These are phyloP conservation scores for Ceratocystiopsis minuta DNA, from an alignment of 2,329 filamentous ascomycete genomes.

Conservation along the genomic window DNA sequence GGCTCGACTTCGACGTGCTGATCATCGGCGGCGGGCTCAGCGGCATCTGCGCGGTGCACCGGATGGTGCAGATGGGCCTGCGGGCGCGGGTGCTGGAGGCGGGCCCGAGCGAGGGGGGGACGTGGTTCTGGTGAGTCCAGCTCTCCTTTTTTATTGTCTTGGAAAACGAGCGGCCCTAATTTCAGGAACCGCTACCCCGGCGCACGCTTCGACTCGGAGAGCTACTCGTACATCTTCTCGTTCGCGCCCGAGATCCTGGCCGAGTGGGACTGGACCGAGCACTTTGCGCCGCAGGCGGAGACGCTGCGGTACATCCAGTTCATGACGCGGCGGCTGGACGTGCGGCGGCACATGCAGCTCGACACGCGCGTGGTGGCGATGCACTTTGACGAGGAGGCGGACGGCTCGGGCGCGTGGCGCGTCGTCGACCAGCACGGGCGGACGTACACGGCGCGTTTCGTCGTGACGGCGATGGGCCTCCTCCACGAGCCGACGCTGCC, in stretches of 20 bases:
- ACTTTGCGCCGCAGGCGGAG: conserved; percentile 22
- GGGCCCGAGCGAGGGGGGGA: too few relatives aligned
- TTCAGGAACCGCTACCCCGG: conserved; percentile 26
- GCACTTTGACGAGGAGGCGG: too few relatives aligned
- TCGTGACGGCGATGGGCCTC: conserved; percentile 29
- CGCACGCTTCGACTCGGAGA: conserved; percentile 21
- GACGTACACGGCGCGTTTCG: conserved; percentile 22
- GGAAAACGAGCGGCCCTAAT: too few relatives aligned
- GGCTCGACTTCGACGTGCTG: too few relatives aligned
- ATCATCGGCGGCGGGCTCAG: too few relatives aligned
- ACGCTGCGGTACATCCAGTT: conserved; percentile 28
- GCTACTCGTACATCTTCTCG: conserved; percentile 18
- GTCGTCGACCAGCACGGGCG: conserved; percentile 20
- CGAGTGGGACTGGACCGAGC: conserved; percentile 25
- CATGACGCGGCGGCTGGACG: conserved; percentile 22
- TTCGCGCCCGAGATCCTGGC: conserved; percentile 20
- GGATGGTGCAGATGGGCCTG: too few relatives aligned
- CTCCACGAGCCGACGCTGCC: conserved; percentile 25
- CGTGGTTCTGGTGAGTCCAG: too few relatives aligned
- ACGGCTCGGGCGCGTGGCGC: conserved; percentile 19
- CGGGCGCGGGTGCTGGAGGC: too few relatives aligned
- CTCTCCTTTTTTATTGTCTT: too few relatives aligned
- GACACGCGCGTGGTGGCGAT: conserved; percentile 23
- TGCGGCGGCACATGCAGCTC: conserved; percentile 28
- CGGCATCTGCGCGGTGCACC: too few relatives aligned